These are phyloP conservation scores for Erodium maritimum DNA, from an alignment of 345 rosid species.

Conservation along the genomic window DNA sequence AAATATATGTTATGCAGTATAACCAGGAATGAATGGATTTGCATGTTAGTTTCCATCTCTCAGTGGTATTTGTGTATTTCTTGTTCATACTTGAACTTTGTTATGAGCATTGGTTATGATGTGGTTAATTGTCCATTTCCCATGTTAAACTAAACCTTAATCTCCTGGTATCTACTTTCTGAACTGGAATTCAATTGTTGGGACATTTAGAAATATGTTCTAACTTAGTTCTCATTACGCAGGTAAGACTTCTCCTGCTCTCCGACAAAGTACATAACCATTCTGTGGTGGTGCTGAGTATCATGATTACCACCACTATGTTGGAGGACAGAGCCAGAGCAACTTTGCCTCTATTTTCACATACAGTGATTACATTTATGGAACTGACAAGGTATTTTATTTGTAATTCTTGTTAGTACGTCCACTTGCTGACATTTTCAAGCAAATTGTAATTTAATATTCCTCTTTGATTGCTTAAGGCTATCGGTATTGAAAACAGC, in stretches of 20 bases:
- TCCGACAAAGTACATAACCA: slow-evolving; percentile 76
- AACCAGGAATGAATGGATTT: no score
- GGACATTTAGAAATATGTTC: no score
- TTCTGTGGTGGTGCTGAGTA: slow-evolving; percentile 95
- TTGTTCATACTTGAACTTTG: no score
- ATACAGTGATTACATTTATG: slow-evolving; percentile 84
- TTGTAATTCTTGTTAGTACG: not conserved
- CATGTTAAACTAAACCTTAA: no score
- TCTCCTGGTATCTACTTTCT: slow-evolving; percentile 2
- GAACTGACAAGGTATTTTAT: slow-evolving; percentile 79
- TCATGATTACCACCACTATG: slow-evolving; percentile 97
- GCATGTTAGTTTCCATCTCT: no score
- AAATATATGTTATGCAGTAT: no score
- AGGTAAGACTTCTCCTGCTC: slow-evolving; percentile 88
- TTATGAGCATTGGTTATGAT: no score
- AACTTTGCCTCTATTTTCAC: slow-evolving; percentile 96
- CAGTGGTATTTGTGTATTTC: no score
- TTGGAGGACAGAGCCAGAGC: slow-evolving; percentile 98
- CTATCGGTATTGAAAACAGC: slow-evolving; percentile 77
- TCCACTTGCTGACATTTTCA: not conserved
- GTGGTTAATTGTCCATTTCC: no score
- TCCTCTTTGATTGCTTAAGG: slow-evolving; percentile 33
- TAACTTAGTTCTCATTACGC: slow-evolving; percentile 2
- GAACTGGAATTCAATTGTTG: not conserved
- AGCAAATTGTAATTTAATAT: not conserved